Evolutionary conservation across 2,329 filamentous ascomycete genomes (phyloP), one percentile per base, ranked within the genome.

Genomic region (Aspergillus intermedius): DNA sequence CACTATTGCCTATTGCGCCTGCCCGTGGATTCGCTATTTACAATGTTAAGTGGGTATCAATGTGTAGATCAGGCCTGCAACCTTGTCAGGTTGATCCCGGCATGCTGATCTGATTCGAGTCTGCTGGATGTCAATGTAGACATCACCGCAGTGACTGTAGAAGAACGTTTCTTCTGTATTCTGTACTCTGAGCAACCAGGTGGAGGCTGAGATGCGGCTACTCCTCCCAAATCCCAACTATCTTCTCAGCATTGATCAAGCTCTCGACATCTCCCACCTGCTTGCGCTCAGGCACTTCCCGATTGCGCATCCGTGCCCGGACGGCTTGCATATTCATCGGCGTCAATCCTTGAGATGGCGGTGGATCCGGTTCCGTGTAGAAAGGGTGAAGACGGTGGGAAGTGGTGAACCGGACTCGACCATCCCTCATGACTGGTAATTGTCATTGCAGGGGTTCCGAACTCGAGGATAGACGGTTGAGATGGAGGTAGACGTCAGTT

Each of bases 401-500:
- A 54, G 66, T 68, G 47, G 63, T 67, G 61, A 69, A 68, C 57
- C 65, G 60, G 54, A 66, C 64, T 72, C 75, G 77, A 68, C 79
- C 80, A 72, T 84, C 86, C 81, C 86, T 89, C 85, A 84, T 90
- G 86, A 88, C 86, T 79, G 86, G 84, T 91, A 82, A 81, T 76
- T 74, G 74, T 81, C 93, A 97, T 88, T 96, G 91, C 45, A 98
- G 78, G 57, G 93, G 93, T 71, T 98, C 93, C 22, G 91, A 96
- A 34, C 89, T 95, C 57, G 89, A 95, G 40, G 90, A 95, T 22
- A 98, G 80, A 48, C 93, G 83, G 75, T 98, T 98, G 45, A 98
- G 82, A 70, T 98, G 93, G 43, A 98, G 86, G 73, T 98, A 98
- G 46, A 97, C 93, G 66, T 98, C 93, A 45, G 93, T 98, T 57